Percentiles rank a stretch among this genome's conserved stretches.
phyloP scores from a whole-genome alignment of 805 yeast genomes.

The Huiozyma naganishii region DNA sequence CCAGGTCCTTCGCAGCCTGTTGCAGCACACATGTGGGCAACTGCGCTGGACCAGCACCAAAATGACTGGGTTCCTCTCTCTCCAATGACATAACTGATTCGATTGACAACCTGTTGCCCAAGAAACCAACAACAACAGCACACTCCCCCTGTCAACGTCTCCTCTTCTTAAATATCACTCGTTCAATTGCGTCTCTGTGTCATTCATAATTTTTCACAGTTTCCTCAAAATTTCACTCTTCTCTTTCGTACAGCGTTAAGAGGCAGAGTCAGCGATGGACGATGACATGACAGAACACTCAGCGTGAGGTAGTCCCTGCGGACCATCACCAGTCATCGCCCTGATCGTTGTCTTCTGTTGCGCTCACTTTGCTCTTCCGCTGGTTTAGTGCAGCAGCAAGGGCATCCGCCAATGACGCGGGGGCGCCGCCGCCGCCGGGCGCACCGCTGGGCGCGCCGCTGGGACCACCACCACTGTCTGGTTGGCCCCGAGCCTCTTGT shows the following conservation, averaged over 20 bases:
- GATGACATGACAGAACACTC: too few relatives aligned
- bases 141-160: too few relatives aligned
- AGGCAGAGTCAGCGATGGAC: too few relatives aligned
- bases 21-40: slow-evolving; percentile 76
- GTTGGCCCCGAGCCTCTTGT: slow-evolving; percentile 61
- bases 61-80: slow-evolving; percentile 68
- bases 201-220: too few relatives aligned
- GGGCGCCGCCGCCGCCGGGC: slow-evolving; percentile 37
- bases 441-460: slow-evolving; percentile 29
- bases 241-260: too few relatives aligned
- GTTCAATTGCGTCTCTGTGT: too few relatives aligned
- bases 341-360: slow-evolving; percentile 72
- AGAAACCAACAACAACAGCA: too few relatives aligned
- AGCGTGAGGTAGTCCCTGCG: too few relatives aligned
- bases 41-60: slow-evolving; percentile 98
- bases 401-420: slow-evolving; percentile 73
- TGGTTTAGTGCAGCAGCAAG: slow-evolving; percentile 74
- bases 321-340: slow-evolving; percentile 58
- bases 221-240: too few relatives aligned
- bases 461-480: slow-evolving; percentile 4
- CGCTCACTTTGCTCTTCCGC: slow-evolving; percentile 81
- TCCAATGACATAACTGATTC: slow-evolving; percentile 23
- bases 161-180: too few relatives aligned
- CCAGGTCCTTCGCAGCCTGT: slow-evolving; percentile 76
- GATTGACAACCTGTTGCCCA: too few relatives aligned